These are phyloP conservation scores for Suillus sp. DNA, from an alignment of 768 basidiomycete genomes.

Conservation along the genomic window DNA sequence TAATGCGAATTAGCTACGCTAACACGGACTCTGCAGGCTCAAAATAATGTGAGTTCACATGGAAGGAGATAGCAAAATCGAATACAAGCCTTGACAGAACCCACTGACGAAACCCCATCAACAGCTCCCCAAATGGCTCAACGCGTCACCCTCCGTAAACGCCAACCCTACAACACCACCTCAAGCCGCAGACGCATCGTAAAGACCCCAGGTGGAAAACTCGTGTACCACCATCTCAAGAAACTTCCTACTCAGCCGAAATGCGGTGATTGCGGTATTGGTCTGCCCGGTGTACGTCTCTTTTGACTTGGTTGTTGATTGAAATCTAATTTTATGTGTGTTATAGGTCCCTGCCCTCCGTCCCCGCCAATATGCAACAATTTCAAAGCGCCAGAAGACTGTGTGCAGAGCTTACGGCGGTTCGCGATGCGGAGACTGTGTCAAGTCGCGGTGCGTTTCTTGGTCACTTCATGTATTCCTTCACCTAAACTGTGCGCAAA, in stretches of 20 bases:
- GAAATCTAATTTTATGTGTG: slow-evolving; percentile 9
- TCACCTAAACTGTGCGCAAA: not conserved
- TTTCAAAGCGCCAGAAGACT: slow-evolving; percentile 97
- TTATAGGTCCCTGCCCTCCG: slow-evolving; percentile 89
- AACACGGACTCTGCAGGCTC: not conserved
- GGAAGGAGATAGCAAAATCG: not conserved
- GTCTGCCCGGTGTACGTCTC: slow-evolving; percentile 85
- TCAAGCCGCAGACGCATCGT: slow-evolving; percentile 94
- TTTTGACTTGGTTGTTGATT: not conserved
- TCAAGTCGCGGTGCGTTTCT: slow-evolving; percentile 81
- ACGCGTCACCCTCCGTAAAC: slow-evolving; percentile 99
- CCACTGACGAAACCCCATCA: not conserved
- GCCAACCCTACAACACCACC: slow-evolving; percentile 96
- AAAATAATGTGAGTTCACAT: slow-evolving; percentile 9
- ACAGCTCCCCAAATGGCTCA: slow-evolving; percentile 75
- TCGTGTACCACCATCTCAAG: slow-evolving; percentile 98
- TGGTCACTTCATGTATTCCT: not conserved
- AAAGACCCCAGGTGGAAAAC: slow-evolving; percentile 98
- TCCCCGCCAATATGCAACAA: slow-evolving; percentile 91
- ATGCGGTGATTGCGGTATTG: slow-evolving; percentile 97
- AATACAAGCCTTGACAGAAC: not conserved
- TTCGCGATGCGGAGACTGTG: slow-evolving; percentile 94
- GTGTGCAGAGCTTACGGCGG: slow-evolving; percentile 97
- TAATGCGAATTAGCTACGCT: not conserved
- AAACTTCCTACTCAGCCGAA: slow-evolving; percentile 90